These are phyloP conservation scores for Didymella arachidicola DNA, from an alignment of 2,329 filamentous ascomycete genomes.

Conservation along the genomic window DNA sequence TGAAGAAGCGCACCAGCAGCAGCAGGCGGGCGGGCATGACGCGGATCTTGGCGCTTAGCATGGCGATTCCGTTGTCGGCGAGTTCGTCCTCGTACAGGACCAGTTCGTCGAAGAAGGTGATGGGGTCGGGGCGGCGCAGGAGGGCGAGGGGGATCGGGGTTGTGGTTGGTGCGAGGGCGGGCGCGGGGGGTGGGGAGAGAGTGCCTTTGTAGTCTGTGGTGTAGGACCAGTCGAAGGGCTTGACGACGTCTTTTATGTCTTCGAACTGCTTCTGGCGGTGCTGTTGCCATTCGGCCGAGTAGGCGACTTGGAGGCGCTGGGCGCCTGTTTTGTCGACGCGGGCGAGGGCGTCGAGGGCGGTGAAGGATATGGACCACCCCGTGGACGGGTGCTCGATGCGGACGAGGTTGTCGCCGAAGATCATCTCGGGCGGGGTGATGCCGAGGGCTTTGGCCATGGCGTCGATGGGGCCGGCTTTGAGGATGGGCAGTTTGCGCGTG, in stretches of 20 bases:
- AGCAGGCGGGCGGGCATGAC: conserved; percentile 92
- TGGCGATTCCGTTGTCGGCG: conserved; percentile 93
- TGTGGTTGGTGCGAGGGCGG: conserved; percentile 48
- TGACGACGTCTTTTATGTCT: conserved; percentile 91
- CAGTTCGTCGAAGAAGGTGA: conserved; percentile 95
- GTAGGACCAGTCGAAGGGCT: conserved; percentile 98
- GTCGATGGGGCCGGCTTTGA: conserved; percentile 90
- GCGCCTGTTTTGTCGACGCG: conserved; percentile 91
- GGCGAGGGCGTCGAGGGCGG: conserved; percentile 86
- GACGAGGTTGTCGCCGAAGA: conserved; percentile 94
- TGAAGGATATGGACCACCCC: conserved; percentile 83
- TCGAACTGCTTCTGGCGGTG: conserved; percentile 79
- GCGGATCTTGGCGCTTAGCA: conserved; percentile 87
- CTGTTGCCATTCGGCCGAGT: conserved; percentile 86
- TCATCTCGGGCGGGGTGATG: conserved; percentile 97
- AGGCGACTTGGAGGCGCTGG: conserved; percentile 90
- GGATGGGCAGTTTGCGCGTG: conserved; percentile 91
- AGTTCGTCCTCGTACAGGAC: conserved; percentile 97
- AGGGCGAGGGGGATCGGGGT: conserved; percentile 81
- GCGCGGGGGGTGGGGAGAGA: conserved; percentile 52
- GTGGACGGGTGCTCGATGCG: conserved; percentile 74
- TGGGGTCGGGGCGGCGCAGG: conserved; percentile 87
- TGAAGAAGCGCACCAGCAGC: conserved; percentile 84
- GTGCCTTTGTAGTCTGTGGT: conserved; percentile 86
- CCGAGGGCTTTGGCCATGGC: conserved; percentile 78